Evolutionary conservation across 1,284 basidiomycete genomes (phyloP), one percentile per base, ranked within the genome.

Genomic region (Schizophyllum commune): DNA sequence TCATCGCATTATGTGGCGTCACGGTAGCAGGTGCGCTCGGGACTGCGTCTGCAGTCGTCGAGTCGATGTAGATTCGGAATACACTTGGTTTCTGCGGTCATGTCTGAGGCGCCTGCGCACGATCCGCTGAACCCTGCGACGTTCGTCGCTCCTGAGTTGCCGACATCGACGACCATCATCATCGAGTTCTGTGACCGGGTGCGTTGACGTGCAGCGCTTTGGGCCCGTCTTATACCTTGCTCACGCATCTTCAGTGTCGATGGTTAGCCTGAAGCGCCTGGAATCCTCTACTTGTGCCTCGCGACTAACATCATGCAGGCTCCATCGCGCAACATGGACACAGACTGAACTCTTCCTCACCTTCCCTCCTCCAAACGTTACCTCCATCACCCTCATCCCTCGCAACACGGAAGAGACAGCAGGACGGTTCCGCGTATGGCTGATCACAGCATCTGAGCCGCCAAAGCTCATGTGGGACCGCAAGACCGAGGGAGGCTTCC

Each of bases 141-240:
- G 0, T 91, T 92, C 70, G 72, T 81, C 6, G 80, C 83, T 55
- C 89, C 89, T 1, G 70, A 77, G 19, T 69, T 79, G 32, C 73
- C 77, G 0, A 66, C 72, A 13, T 77, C 82, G 6, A 81, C 79
- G 39, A 54, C 61, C 22, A 73, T 90, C 33, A 78, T 77, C 6
- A 90, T 96, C 64, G 92, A 94, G 73, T 95, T 92, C 70, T 95
- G 92, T 70, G 90, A 94, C 70, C 79, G 91, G 77, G 89, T 94
- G 72, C 70, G 88, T 67, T 3, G 3, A 3, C 32, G 0, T 32
- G 62, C 52, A n/a, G 60, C 51, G 39, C 39, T 57, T n/a, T 55
- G 39, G 19, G 53, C 21, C 47, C 60, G 54, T 54, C 58, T 54
- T 32, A 56, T 58, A 7, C 57, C 15, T 53, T 60, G 19, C 52